These are phyloP conservation scores for Bryopsis sp. DNA, from an alignment of 139 green algal species.

Conservation along the genomic window DNA sequence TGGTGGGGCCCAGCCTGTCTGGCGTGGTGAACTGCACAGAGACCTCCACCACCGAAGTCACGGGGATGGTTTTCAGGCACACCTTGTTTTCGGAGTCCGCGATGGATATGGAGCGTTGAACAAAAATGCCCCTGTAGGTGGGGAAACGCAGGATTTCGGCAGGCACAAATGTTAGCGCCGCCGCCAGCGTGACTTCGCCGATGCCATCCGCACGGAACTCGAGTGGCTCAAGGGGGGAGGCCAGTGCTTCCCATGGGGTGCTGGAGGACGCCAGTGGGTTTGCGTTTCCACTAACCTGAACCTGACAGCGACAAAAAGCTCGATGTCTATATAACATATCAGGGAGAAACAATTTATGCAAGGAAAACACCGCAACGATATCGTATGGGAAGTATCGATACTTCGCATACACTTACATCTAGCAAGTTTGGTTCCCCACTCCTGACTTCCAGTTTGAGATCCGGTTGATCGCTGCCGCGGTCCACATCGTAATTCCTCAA, in stretches of 20 bases:
- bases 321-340: too few relatives aligned
- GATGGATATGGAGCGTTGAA: constrained; percentile 35
- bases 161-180: constrained; percentile 41
- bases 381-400: too few relatives aligned
- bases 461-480: constrained; percentile 10
- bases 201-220: constrained; percentile 15
- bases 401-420: background rate
- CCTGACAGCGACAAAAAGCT: too few relatives aligned
- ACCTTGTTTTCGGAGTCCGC: constrained; percentile 25
- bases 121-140: constrained; percentile 47
- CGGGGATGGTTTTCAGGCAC: constrained; percentile 23
- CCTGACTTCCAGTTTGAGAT: constrained; percentile 8
- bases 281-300: too few relatives aligned
- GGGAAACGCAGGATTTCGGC: constrained; percentile 36
- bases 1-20: constrained; percentile 35
- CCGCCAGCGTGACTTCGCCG: constrained; percentile 37
- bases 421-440: background rate
- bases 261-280: background rate
- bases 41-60: constrained; percentile 35
- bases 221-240: background rate
- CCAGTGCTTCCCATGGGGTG: constrained; percentile 18
- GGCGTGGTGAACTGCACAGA: constrained; percentile 40
- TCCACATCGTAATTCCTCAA: constrained; percentile 33
- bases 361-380: too few relatives aligned
- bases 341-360: too few relatives aligned